phyloP scores from a whole-genome alignment of 176 grass and related monocot genomes.

The Triticum aestivum region IWGSC_CS_RefSeq_v2.1 NC_057794.1:559912741-559913240 shows the following conservation, averaged over 20 bases:
- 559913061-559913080: background rate
- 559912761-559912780: conserved; percentile 4
- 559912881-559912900: background rate
- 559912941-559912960: conserved; percentile 54
- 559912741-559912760: background rate
- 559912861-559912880: background rate
- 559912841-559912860: background rate
- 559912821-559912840: background rate
- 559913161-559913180: background rate
- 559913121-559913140: background rate
- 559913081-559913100: background rate
- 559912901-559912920: conserved; percentile 74
- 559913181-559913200: background rate
- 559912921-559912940: conserved; percentile 81
- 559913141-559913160: background rate
- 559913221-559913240: background rate
- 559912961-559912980: conserved; percentile 53
- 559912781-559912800: background rate
- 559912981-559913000: background rate
- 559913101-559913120: background rate
- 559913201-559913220: background rate
- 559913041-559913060: background rate
- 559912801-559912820: background rate
- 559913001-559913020: background rate
- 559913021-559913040: background rate